Conservation (phyloP, 2,329 filamentous ascomycete species). For the Colletotrichum noveboracense region DNA sequence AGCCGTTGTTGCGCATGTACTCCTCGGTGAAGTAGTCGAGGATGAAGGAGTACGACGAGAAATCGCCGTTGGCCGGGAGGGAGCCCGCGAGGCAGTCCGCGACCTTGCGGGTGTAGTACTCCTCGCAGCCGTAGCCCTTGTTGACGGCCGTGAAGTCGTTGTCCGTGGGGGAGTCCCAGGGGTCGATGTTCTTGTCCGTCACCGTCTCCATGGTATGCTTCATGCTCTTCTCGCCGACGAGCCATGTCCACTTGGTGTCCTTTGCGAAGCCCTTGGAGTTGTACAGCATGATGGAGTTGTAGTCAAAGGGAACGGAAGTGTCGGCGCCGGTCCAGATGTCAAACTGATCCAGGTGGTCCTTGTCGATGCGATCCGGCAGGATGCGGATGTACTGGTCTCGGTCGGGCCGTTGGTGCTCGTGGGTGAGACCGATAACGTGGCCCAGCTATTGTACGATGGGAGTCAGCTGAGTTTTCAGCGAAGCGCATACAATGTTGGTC, state of each 20-base stretch:
- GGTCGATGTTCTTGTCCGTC: not conserved
- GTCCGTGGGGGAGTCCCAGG: not conserved
- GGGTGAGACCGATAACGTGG: not conserved
- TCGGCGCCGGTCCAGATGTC: not conserved
- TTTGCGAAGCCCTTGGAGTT: not conserved
- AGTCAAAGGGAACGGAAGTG: not conserved
- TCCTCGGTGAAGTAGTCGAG: not conserved
- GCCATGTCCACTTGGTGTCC: not conserved
- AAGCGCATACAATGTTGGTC: not conserved
- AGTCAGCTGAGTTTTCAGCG: not conserved
- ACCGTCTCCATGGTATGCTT: not conserved
- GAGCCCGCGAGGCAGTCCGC: not conserved
- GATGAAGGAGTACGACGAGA: not conserved
- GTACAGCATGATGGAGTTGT: constrained; percentile 12
- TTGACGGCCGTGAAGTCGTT: not conserved
- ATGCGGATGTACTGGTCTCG: not conserved
- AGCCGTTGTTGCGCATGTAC: not conserved
- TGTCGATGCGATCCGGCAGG: not conserved
- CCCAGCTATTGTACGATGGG: not conserved
- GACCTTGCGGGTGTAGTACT: not conserved
- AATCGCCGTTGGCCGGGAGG: not conserved
- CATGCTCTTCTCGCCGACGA: not conserved
- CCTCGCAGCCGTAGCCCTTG: not conserved
- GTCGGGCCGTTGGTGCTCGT: constrained; percentile 1
- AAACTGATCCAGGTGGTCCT: not conserved